Evolutionary conservation across 371 early-diverging fungal genomes (phyloP), one percentile per base, ranked within the genome.

Genomic region (Mucor saturninus): DNA sequence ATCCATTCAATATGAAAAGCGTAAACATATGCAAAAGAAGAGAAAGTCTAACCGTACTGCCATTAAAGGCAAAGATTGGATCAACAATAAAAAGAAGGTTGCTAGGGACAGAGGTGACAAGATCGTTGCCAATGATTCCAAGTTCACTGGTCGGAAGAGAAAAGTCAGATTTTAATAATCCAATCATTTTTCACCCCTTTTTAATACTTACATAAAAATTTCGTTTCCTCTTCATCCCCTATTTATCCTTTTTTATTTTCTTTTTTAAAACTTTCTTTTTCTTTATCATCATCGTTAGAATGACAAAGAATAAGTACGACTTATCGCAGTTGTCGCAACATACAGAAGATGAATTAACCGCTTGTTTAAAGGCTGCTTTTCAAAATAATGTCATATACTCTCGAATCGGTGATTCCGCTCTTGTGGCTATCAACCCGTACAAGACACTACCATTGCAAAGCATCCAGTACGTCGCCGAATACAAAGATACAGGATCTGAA

Each of bases 111-210:
- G 89, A 64, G 99, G 99, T 15, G 89, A 92, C 65, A 86, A 92
- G 64, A 74, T 72, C 14, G 92, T 95, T 51, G 93, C 97, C 15
- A 76, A 76, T 59, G 97, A 98, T 73, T 94, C 96, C n/a, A 96
- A 96, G 71, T 98, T 91, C 77, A 97, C 98, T 29, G 99, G 91
- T 49, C 80, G 99, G 68, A 98, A 95, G 77, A 86, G 98, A 73
- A 87, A 86, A 68, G 81, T 89, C 39, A 77, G 83, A 63, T 97
- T 97, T 73, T 97, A 81, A 81, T 56, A 31, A 28, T 42, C 35
- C 57, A 56, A 56, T 56, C 38, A 28, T 45, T 31, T 46, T 56
- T 31, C 57, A 31, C 32, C 42, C 46, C 26, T 46, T 46, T 5
- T 45, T 45, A 45, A n/a, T 45, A 45, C 15, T 21, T 46, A 21